Evolutionary conservation across 495 filamentous ascomycete species (phyloP).

Genomic region (Penicillium diatomitis): DNA sequence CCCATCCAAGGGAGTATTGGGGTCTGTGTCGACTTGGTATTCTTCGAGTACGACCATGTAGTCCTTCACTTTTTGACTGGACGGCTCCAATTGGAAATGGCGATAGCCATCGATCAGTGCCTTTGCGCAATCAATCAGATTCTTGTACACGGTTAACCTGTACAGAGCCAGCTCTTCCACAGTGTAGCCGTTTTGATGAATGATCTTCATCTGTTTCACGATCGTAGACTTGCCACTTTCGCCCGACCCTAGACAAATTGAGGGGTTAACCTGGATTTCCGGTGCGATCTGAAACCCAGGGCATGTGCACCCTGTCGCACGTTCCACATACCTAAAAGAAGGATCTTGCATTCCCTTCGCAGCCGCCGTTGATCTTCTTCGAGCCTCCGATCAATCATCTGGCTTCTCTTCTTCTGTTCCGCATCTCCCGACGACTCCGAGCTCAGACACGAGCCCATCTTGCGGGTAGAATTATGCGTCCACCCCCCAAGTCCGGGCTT

Average conservation of each 20-base stretch:
- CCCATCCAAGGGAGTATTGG: constrained; percentile 67
- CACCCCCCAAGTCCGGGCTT: background rate
- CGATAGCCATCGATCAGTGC: constrained; percentile 80
- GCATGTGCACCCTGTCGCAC: background rate
- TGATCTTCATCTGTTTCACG: constrained; percentile 99
- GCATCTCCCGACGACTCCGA: constrained; percentile 63
- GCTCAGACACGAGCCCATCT: constrained; percentile 88
- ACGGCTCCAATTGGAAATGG: constrained; percentile 74
- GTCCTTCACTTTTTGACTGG: constrained; percentile 58
- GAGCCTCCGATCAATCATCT: constrained; percentile 82
- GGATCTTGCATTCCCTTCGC: constrained; percentile 96
- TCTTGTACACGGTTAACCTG: constrained; percentile 94
- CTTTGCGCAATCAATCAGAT: constrained; percentile 92
- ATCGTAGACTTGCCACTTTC: constrained; percentile 99
- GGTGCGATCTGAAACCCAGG: constrained; percentile 3
- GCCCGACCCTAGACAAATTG: constrained; percentile 61
- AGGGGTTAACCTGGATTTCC: background rate
- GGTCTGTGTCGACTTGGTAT: constrained; percentile 84
- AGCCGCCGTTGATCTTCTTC: constrained; percentile 87
- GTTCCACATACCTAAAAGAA: constrained; percentile 68
- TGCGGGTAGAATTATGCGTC: constrained; percentile 6
- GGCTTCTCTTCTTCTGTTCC: constrained; percentile 89
- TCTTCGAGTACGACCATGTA: constrained; percentile 73
- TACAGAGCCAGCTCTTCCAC: constrained; percentile 86
- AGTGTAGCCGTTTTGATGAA: constrained; percentile 94